These are phyloP conservation scores for Globisporangium lucens DNA, from an alignment of 352 stramenopile genomes.

Conservation along the genomic window DNA sequence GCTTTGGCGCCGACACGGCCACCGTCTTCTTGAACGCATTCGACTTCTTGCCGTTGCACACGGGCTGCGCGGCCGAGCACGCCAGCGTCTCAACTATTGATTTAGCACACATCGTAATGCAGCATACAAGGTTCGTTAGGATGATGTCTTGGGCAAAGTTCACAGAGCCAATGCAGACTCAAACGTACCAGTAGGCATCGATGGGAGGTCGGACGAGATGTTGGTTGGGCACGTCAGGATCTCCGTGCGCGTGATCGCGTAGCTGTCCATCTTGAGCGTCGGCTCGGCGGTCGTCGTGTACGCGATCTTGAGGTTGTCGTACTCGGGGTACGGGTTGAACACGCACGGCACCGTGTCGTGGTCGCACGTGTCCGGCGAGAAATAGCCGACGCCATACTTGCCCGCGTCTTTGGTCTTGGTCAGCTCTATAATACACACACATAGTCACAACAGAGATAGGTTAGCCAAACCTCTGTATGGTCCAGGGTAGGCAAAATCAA, in stretches of 20 bases:
- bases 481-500: background rate
- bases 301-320: constrained; percentile 60
- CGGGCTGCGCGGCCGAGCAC: constrained; percentile 49
- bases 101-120: background rate
- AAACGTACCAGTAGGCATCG: background rate
- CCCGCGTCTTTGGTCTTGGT: constrained; percentile 34
- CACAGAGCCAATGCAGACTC: background rate
- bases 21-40: constrained; percentile 48
- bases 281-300: constrained; percentile 42
- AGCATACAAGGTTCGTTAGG: background rate
- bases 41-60: constrained; percentile 53
- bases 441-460: background rate
- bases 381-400: constrained; percentile 77
- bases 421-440: background rate
- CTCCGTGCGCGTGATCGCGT: constrained; percentile 20
- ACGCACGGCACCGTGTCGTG: constrained; percentile 37
- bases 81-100: constrained; percentile 35
- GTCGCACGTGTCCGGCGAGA: constrained; percentile 64
- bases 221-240: constrained; percentile 39
- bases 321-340: constrained; percentile 76
- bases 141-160: background rate
- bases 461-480: background rate
- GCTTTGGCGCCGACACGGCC: background rate
- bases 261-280: constrained; percentile 39
- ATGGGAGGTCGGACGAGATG: background rate